These are phyloP conservation scores for Rutstroemia sydowiana DNA, from an alignment of 2,329 filamentous ascomycete genomes.

Conservation along the genomic window DNA sequence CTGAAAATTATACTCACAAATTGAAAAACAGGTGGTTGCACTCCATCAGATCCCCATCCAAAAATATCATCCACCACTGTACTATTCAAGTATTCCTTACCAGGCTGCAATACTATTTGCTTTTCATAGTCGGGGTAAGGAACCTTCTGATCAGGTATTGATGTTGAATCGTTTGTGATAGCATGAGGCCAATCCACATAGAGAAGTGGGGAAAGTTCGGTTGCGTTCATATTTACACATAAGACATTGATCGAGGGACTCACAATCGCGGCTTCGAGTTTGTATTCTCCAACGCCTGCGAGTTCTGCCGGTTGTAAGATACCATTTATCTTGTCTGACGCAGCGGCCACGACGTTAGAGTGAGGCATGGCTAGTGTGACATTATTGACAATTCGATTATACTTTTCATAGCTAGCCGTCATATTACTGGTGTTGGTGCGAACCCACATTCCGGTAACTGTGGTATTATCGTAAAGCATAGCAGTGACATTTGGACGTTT, in stretches of 20 bases:
- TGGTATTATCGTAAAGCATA: slow-evolving; percentile 65
- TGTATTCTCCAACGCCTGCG: slow-evolving; percentile 61
- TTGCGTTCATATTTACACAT: slow-evolving; percentile 56
- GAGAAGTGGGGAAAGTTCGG: slow-evolving; percentile 57
- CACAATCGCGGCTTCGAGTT: slow-evolving; percentile 59
- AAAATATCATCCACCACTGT: slow-evolving; percentile 66
- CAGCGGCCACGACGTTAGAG: slow-evolving; percentile 56
- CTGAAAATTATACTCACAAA: slow-evolving; percentile 31
- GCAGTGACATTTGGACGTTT: slow-evolving; percentile 53
- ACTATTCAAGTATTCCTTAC: slow-evolving; percentile 41
- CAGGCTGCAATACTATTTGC: slow-evolving; percentile 32
- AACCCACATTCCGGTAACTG: slow-evolving; percentile 63
- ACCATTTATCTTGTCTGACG: slow-evolving; percentile 50
- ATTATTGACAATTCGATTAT: slow-evolving; percentile 61
- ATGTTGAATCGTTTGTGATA: slow-evolving; percentile 29
- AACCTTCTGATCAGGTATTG: slow-evolving; percentile 29
- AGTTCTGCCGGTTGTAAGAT: slow-evolving; percentile 64
- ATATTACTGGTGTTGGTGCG: slow-evolving; percentile 47
- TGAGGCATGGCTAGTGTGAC: slow-evolving; percentile 74
- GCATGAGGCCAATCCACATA: slow-evolving; percentile 52
- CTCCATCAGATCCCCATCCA: slow-evolving; percentile 47
- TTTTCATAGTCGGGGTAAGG: slow-evolving; percentile 33
- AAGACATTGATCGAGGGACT: slow-evolving; percentile 66
- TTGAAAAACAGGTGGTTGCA: slow-evolving; percentile 47
- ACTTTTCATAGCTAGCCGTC: slow-evolving; percentile 39